Evolutionary conservation across 345 rosid genomes (phyloP).

Genomic region (Eucalyptus regnans): DNA sequence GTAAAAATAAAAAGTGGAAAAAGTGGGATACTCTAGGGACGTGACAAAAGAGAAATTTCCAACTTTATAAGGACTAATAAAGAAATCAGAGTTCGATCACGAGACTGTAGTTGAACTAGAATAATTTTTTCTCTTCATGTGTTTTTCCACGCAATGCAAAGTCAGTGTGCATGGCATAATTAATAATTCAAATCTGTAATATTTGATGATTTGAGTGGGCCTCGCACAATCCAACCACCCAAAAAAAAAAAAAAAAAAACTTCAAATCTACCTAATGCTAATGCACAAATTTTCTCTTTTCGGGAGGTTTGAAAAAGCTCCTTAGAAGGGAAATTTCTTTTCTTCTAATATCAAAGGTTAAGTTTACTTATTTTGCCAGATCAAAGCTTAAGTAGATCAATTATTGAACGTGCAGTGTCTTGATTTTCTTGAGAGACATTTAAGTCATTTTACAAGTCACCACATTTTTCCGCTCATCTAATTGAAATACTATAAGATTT

Average conservation of each 20-base stretch:
- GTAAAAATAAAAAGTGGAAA: background rate
- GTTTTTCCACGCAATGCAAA: background rate
- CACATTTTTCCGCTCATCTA: background rate
- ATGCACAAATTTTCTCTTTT: background rate
- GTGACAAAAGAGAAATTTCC: constrained; percentile 4
- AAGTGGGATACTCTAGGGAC: background rate
- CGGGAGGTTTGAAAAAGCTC: background rate
- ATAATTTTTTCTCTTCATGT: background rate
- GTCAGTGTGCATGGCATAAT: background rate
- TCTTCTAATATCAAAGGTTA: background rate
- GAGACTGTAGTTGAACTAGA: background rate
- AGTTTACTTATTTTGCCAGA: background rate
- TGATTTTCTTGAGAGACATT: background rate
- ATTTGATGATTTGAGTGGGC: background rate
- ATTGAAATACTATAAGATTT: background rate
- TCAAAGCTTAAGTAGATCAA: background rate
- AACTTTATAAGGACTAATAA: background rate
- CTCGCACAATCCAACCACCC: background rate
- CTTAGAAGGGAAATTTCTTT: background rate
- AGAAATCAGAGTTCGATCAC: background rate
- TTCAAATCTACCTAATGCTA: background rate
- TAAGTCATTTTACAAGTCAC: background rate
- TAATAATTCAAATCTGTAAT: background rate
- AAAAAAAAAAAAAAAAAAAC: background rate
- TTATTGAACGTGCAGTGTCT: background rate